phyloP scores from a whole-genome alignment of 306 rosid genomes.

The Boehmeria nivea region DNA sequence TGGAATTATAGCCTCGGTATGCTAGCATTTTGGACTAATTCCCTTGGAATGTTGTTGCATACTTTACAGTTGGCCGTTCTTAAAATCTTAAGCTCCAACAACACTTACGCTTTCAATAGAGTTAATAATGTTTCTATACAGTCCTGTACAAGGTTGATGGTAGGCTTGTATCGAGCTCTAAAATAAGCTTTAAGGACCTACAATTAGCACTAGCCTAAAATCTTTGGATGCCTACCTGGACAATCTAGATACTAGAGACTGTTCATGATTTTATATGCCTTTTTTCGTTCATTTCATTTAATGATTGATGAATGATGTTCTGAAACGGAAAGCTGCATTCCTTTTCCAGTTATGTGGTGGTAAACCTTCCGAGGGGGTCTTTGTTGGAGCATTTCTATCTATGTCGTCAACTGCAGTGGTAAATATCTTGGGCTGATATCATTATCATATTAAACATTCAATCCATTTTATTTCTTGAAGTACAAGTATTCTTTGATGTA shows the following conservation, averaged over 20 bases:
- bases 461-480: too few relatives aligned
- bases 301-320: slow-evolving; percentile 16
- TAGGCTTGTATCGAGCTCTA: too few relatives aligned
- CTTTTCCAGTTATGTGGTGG: slow-evolving; percentile 93
- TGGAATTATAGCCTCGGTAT: slow-evolving; percentile 85
- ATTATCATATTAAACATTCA: too few relatives aligned
- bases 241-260: not conserved
- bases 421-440: slow-evolving; percentile 21
- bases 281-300: not conserved
- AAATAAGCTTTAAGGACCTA: too few relatives aligned
- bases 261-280: not conserved
- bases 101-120: not conserved
- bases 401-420: slow-evolving; percentile 99
- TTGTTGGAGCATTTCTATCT: slow-evolving; percentile 78
- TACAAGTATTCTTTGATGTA: too few relatives aligned
- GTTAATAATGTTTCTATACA: not conserved
- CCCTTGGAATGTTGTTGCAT: slow-evolving; percentile 19
- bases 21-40: slow-evolving; percentile 11
- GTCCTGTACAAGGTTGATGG: not conserved
- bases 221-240: too few relatives aligned
- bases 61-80: not conserved
- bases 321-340: slow-evolving; percentile 32
- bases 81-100: not conserved
- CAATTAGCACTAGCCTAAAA: too few relatives aligned
- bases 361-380: slow-evolving; percentile 87